A percentile compares a stretch with the other conserved stretches of the same genome.
phyloP scores from a whole-genome alignment of 2,329 filamentous ascomycete species.

The Fusarium begoniae region DNA sequence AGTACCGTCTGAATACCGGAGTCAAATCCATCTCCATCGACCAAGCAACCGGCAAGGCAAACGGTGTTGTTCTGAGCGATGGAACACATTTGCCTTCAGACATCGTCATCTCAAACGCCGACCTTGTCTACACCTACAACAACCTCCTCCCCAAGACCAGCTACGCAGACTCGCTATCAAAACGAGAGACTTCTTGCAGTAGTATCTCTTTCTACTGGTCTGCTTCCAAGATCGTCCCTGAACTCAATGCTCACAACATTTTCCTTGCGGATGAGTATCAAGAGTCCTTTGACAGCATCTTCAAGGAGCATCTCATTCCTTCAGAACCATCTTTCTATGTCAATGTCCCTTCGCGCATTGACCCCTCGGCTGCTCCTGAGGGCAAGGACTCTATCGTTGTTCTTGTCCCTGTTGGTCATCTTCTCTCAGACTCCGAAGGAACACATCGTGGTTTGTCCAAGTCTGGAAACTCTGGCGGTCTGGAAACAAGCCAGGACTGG shows the following conservation, averaged over 20 bases:
- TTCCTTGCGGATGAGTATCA: constrained; percentile 79
- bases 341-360: constrained; percentile 77
- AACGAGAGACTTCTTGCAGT: constrained; percentile 70
- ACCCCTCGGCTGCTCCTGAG: constrained; percentile 71
- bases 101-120: constrained; percentile 75
- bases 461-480: not conserved
- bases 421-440: constrained; percentile 46
- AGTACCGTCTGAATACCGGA: constrained; percentile 68
- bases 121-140: constrained; percentile 79
- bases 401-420: constrained; percentile 76
- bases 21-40: constrained; percentile 63
- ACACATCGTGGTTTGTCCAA: constrained; percentile 25
- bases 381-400: constrained; percentile 74
- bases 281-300: constrained; percentile 80
- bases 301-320: constrained; percentile 74
- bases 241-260: constrained; percentile 77
- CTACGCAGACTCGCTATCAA: constrained; percentile 52
- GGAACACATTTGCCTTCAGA: constrained; percentile 70
- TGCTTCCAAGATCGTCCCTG: constrained; percentile 66
- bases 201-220: constrained; percentile 83
- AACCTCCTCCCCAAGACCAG: constrained; percentile 67
- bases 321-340: constrained; percentile 78
- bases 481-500: constrained; percentile 54
- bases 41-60: constrained; percentile 55
- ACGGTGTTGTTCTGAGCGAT: constrained; percentile 66